phyloP scores from a whole-genome alignment of 2,329 filamentous ascomycete genomes.

The Fusarium sp. region DNA sequence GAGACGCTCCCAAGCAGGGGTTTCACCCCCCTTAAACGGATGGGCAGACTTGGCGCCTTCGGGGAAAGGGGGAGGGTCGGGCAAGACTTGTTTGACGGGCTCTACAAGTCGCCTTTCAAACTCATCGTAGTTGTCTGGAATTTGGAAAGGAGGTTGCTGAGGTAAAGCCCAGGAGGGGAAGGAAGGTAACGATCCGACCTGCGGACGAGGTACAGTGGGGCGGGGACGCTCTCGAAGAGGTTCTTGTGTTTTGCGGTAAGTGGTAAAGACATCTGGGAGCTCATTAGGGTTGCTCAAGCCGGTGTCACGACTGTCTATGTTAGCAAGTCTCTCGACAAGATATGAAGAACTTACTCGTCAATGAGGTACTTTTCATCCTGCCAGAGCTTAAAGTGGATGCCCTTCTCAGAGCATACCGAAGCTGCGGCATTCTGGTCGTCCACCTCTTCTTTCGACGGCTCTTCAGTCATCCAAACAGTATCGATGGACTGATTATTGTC shows the following conservation, averaged over 20 bases:
- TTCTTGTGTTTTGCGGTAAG: conserved; percentile 78
- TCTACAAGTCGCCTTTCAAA: conserved; percentile 66
- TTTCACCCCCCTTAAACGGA: conserved; percentile 76
- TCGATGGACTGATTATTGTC: conserved; percentile 60
- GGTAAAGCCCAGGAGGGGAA: conserved; percentile 63
- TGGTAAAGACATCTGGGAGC: conserved; percentile 80
- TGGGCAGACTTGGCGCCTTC: conserved; percentile 67
- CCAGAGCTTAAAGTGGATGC: conserved; percentile 72
- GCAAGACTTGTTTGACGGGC: conserved; percentile 66
- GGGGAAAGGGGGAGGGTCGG: conserved; percentile 64
- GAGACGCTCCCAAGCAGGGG: conserved; percentile 67
- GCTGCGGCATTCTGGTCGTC: conserved; percentile 69
- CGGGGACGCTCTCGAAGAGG: conserved; percentile 75
- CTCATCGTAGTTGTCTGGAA: conserved; percentile 65
- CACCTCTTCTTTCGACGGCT: conserved; percentile 76
- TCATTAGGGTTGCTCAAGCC: conserved; percentile 66
- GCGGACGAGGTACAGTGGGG: conserved; percentile 63
- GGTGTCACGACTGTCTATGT: conserved; percentile 63
- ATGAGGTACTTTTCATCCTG: conserved; percentile 82
- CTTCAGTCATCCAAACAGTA: conserved; percentile 78
- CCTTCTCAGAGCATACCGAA: conserved; percentile 61
- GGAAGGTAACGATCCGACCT: conserved; percentile 63
- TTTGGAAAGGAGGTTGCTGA: conserved; percentile 71
- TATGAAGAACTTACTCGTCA: conserved; percentile 61
- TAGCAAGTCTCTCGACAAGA: too few species aligned